phyloP scores from a whole-genome alignment of 1,284 basidiomycete genomes.

The Ceratobasidium sp. region DNA sequence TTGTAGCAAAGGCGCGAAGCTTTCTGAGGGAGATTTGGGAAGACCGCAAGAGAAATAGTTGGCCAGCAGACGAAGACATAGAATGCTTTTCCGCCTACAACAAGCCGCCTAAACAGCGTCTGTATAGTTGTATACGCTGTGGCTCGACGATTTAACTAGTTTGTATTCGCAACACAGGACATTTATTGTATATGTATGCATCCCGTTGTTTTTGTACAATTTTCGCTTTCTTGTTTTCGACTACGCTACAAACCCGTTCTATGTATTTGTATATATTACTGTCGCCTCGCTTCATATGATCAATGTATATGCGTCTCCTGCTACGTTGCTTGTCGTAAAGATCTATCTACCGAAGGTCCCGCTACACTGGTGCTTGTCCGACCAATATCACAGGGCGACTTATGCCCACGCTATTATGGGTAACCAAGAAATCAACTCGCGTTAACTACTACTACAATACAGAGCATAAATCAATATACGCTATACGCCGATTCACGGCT shows the following conservation, averaged over 20 bases:
- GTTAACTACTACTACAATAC: not conserved
- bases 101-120: not conserved
- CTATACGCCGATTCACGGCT: constrained; percentile 8
- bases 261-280: constrained; percentile 5
- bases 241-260: not conserved
- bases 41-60: not conserved
- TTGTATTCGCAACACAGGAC: not conserved
- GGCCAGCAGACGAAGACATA: not conserved
- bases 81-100: not conserved
- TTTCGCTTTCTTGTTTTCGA: not conserved
- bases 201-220: constrained; percentile 5
- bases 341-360: too few relatives aligned
- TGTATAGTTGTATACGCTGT: constrained; percentile 6
- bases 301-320: too few relatives aligned
- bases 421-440: not conserved
- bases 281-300: too few relatives aligned
- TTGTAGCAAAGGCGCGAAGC: constrained; percentile 16
- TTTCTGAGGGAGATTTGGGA: not conserved
- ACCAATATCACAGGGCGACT: too few relatives aligned
- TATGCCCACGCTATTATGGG: too few relatives aligned
- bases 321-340: too few relatives aligned
- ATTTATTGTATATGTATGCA: not conserved
- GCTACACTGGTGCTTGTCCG: too few relatives aligned
- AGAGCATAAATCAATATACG: not conserved
- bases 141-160: not conserved